A percentile compares a stretch with the other conserved stretches of the same genome.
These are phyloP conservation scores for Aspergillus neotritici DNA, from an alignment of 2,329 filamentous ascomycete genomes.

Conservation along the genomic window DNA sequence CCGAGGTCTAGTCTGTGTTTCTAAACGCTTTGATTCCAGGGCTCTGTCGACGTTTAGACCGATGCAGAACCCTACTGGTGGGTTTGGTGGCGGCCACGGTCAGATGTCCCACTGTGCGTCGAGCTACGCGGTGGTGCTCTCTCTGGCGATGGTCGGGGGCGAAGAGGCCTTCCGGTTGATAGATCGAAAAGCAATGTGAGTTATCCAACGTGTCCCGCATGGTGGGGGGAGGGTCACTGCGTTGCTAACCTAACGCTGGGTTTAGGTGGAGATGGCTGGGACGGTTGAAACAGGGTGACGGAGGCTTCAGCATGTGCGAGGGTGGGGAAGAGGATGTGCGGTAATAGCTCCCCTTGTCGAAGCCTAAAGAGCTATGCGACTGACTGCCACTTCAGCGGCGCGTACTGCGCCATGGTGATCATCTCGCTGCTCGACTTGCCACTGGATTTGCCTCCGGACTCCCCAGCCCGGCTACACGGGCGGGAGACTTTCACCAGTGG, in stretches of 20 bases:
- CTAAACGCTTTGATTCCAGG: constrained; percentile 30
- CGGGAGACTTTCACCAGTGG: constrained; percentile 62
- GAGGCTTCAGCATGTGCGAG: constrained; percentile 81
- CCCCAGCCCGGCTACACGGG: constrained; percentile 60
- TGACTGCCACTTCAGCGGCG: constrained; percentile 55
- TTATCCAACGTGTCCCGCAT: constrained; percentile 10
- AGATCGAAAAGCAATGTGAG: constrained; percentile 68
- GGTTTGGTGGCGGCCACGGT: constrained; percentile 90
- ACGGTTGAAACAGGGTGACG: constrained; percentile 75
- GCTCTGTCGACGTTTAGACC: constrained; percentile 68
- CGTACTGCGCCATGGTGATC: constrained; percentile 83
- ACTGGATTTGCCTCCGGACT: constrained; percentile 66
- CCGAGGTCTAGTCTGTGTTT: background rate
- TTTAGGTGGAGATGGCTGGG: constrained; percentile 77
- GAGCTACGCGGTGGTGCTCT: constrained; percentile 77
- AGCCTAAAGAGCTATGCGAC: constrained; percentile 13
- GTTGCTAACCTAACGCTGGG: constrained; percentile 16
- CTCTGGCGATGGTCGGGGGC: constrained; percentile 72
- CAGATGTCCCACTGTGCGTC: constrained; percentile 84
- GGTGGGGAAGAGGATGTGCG: constrained; percentile 90
- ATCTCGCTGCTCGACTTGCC: constrained; percentile 80
- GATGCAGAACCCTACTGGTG: constrained; percentile 76
- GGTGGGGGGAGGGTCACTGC: constrained; percentile 1
- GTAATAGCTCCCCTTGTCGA: constrained; percentile 41
- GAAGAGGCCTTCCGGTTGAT: constrained; percentile 67